Percentiles rank a stretch among this genome's conserved stretches.
Conservation (phyloP, 192 early-diverging fungal species). For the Rhizophagus sp. region DNA sequence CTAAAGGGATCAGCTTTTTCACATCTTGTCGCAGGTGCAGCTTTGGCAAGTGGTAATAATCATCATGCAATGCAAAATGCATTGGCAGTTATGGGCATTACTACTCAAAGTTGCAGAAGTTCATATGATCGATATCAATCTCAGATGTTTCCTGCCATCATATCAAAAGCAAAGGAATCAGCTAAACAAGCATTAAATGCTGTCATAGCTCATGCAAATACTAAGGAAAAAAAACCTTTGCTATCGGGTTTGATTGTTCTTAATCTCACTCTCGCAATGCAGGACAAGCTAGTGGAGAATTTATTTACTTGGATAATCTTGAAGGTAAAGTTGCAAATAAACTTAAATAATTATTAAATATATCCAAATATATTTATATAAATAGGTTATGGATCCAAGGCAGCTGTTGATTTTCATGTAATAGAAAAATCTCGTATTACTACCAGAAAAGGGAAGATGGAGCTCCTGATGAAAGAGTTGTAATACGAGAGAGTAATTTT, state of each 20-base stretch:
- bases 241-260: neutral
- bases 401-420: neutral
- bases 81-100: neutral
- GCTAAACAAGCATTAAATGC: too few relatives aligned
- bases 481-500: neutral
- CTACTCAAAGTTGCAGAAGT: neutral
- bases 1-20: neutral
- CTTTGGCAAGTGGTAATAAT: neutral
- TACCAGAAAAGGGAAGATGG: neutral
- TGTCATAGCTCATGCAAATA: too few relatives aligned
- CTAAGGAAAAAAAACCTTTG: neutral
- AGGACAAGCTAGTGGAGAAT: neutral
- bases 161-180: too few relatives aligned
- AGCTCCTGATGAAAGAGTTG: neutral
- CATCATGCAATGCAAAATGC: neutral
- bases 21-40: neutral
- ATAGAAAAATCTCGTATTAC: neutral
- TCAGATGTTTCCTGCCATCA: neutral
- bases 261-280: neutral
- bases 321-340: too few relatives aligned
- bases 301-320: neutral
- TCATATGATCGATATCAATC: neutral
- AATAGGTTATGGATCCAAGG: too few relatives aligned
- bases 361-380: too few relatives aligned
- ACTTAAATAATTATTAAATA: too few relatives aligned